A percentile compares a stretch with the other conserved stretches of the same genome.
Evolutionary conservation across 1,139 yeast species (phyloP).

Genomic region (Kurtzmaniella quercitrusa): DNA sequence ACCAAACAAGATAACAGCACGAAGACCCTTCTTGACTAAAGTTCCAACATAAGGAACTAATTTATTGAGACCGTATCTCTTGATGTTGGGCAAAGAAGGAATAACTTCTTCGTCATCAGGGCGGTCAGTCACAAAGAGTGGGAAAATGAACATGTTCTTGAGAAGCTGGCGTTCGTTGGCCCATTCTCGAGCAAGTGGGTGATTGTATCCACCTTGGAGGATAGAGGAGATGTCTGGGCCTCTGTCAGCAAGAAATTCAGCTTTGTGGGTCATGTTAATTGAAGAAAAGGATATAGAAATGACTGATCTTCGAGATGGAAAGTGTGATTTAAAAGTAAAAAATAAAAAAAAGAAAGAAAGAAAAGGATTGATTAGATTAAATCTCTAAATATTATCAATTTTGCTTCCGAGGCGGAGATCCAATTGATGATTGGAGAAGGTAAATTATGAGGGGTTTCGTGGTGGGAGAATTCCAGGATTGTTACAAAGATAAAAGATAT

Average conservation of each 20-base stretch:
- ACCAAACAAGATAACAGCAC: slow-evolving; percentile 86
- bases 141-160: slow-evolving; percentile 90
- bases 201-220: slow-evolving; percentile 91
- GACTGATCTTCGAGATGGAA: background rate
- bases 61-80: slow-evolving; percentile 79
- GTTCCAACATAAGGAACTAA: slow-evolving; percentile 67
- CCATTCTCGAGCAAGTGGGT: slow-evolving; percentile 87
- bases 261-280: slow-evolving; percentile 48
- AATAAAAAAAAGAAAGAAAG: background rate
- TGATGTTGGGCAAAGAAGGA: slow-evolving; percentile 81
- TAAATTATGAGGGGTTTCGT: too few species aligned
- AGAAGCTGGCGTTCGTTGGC: slow-evolving; percentile 79
- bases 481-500: too few species aligned
- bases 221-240: slow-evolving; percentile 71
- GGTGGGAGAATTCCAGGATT: too few species aligned
- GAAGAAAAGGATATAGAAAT: background rate
- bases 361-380: background rate
- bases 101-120: slow-evolving; percentile 77
- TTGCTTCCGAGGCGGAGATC: too few species aligned
- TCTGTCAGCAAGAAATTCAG: slow-evolving; percentile 58
- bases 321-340: background rate
- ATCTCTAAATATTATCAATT: background rate
- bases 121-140: slow-evolving; percentile 77
- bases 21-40: slow-evolving; percentile 76
- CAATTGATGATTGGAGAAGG: too few species aligned